Evolutionary conservation across 1,139 yeast genomes (phyloP).

Genomic region (Martiniozyma asiatica): DNA sequence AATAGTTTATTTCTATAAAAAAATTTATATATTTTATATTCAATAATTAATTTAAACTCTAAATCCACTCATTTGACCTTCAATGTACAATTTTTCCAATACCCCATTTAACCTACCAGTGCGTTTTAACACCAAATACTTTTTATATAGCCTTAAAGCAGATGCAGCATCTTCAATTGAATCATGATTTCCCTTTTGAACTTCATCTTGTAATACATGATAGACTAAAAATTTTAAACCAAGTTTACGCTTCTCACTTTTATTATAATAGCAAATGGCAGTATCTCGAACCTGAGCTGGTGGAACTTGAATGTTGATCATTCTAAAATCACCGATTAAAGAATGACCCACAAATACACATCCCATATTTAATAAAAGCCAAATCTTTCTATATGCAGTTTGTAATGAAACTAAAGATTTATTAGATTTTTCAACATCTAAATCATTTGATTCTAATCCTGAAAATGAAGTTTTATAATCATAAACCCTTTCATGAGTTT

Average conservation of each 20-base stretch:
- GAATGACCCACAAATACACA: conserved; percentile 96
- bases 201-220: conserved; percentile 58
- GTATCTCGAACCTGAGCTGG: conserved; percentile 80
- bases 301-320: conserved; percentile 86
- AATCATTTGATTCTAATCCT: conserved; percentile 87
- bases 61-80: conserved; percentile 55
- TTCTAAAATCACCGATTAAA: conserved; percentile 78
- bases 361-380: conserved; percentile 81
- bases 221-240: conserved; percentile 87
- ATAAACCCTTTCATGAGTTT: conserved; percentile 56
- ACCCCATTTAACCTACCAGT: conserved; percentile 49
- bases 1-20: too few relatives aligned
- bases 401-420: conserved; percentile 70
- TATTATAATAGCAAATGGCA: conserved; percentile 60
- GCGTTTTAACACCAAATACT: conserved; percentile 49
- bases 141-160: conserved; percentile 68
- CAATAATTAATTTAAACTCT: conserved; percentile 55
- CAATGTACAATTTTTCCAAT: conserved; percentile 57
- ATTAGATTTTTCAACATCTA: conserved; percentile 57
- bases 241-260: conserved; percentile 60
- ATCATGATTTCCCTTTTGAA: conserved; percentile 91
- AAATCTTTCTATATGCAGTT: conserved; percentile 75
- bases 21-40: too few relatives aligned
- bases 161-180: conserved; percentile 92
- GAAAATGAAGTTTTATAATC: conserved; percentile 86